phyloP scores from a whole-genome alignment of 2,329 filamentous ascomycete genomes.

The Dothideomycetes sp. region DNA sequence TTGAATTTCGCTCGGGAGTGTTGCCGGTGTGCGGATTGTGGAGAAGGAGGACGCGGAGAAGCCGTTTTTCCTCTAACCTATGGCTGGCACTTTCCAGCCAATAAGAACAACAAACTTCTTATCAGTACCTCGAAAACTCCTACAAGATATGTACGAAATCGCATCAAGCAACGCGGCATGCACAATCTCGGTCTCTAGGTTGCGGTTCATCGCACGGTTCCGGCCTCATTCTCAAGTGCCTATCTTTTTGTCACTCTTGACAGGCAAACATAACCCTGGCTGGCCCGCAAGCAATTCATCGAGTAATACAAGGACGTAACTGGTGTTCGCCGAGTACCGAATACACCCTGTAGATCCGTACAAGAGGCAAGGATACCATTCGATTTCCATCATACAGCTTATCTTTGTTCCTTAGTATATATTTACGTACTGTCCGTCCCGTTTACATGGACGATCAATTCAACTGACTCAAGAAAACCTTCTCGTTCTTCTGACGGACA shows the following conservation, averaged over 20 bases:
- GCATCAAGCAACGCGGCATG: constrained; percentile 7
- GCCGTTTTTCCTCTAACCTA: too few relatives aligned
- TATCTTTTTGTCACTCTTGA: background rate
- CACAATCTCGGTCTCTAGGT: background rate
- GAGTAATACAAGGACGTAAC: constrained; percentile 9
- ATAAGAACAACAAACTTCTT: too few relatives aligned
- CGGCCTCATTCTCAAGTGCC: background rate
- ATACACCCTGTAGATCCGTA: constrained; percentile 2
- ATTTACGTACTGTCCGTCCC: background rate
- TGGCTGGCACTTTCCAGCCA: too few relatives aligned
- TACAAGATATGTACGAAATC: too few relatives aligned
- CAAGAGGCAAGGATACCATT: constrained; percentile 6
- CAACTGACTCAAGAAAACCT: background rate
- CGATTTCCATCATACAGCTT: constrained; percentile 7
- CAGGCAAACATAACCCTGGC: background rate
- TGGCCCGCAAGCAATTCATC: background rate
- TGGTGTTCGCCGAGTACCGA: constrained; percentile 11
- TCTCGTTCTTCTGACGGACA: background rate
- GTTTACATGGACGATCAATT: background rate
- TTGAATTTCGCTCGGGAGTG: too few relatives aligned
- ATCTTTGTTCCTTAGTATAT: constrained; percentile 5
- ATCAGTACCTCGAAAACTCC: constrained; percentile 7
- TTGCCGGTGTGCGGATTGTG: too few relatives aligned
- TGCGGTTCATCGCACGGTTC: constrained; percentile 4
- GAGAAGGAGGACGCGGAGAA: too few relatives aligned